Evolutionary conservation across 1,284 basidiomycete genomes (phyloP), one percentile per base, ranked within the genome.

Genomic region (Polyporus tsugae): DNA sequence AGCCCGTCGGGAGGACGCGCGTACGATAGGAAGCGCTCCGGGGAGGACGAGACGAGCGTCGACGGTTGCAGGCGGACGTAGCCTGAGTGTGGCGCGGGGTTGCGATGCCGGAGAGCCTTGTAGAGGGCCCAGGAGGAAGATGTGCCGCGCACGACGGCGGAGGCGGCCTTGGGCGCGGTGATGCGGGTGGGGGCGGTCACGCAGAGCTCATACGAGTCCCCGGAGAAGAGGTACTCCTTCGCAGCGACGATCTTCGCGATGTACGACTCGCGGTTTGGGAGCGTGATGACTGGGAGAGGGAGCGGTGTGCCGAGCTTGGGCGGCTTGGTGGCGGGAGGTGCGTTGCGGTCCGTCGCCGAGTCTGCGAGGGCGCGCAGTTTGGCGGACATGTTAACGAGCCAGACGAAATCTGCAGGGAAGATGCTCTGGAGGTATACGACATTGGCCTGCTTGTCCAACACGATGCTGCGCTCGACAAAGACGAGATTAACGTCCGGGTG

Each of bases 201-300:
- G 75, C 97, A 99, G 25, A 99, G 86, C 78, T 99, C 97, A 80
- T 99, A 99, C n/a, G 95, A 96, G 78, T 99, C 94, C 6, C 97
- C 97, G 46, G 91, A 85, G 66, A 86, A 91, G 29, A 99, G 90
- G 64, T 88, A 86, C 64, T 93, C 90, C 75, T 96, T 90, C 11
- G 94, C 94, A 44, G 83, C 78, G 39, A 89, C 83, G 74, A 98
- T 96, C 52, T 89, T 89, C 19, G 85, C 80, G 64, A 92, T 89
- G 81, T 99, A 98, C 2, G 79, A 77, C 0, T 80, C 78, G 75
- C 85, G 86, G 74, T 88, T 83, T 0, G 91, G 92, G 60, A 89
- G 76, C 7, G 76, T 79, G 42, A 91, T 79, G 4, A 75, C 77
- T 22, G 83, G 78, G 19, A 79, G 65, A 5, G 59, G 59, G 4